phyloP scores from a whole-genome alignment of 2,329 filamentous ascomycete species.

The Exophiala bonariae region DNA sequence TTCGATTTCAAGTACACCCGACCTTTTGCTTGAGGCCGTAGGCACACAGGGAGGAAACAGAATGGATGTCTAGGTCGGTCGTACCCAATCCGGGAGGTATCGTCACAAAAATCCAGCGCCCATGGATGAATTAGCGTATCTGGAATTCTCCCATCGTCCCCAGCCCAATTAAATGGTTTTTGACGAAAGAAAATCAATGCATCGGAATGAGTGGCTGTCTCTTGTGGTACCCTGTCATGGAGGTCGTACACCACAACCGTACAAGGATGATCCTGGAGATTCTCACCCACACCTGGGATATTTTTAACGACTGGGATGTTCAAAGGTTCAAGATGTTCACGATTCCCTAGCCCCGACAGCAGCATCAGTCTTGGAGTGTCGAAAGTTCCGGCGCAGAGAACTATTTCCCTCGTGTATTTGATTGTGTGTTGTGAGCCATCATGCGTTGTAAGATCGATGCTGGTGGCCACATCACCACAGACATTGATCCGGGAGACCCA shows the following conservation, averaged over 20 bases:
- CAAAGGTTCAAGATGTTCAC: conserved; percentile 31
- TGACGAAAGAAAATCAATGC: not conserved
- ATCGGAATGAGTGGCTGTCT: not conserved
- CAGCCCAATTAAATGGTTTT: not conserved
- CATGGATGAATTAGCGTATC: not conserved
- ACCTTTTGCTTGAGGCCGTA: conserved; percentile 22
- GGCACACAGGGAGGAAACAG: not conserved
- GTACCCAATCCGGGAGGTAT: not conserved
- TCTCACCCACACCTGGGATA: conserved; percentile 27
- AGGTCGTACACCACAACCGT: not conserved
- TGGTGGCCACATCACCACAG: not conserved
- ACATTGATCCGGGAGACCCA: not conserved
- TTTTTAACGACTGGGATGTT: conserved; percentile 31
- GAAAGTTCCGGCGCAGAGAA: conserved; percentile 35
- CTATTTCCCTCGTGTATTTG: conserved; percentile 31
- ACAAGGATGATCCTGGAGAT: conserved; percentile 30
- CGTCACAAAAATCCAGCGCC: not conserved
- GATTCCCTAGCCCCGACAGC: conserved; percentile 37
- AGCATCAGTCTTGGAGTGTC: conserved; percentile 36
- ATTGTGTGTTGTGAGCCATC: conserved; percentile 4
- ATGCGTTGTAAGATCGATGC: conserved; percentile 28
- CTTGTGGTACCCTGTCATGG: not conserved
- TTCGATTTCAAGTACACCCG: conserved; percentile 21
- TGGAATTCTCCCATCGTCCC: not conserved
- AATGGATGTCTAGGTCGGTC: not conserved